Conservation (phyloP, 768 basidiomycete genomes). For the Saitozyma sp. region DNA sequence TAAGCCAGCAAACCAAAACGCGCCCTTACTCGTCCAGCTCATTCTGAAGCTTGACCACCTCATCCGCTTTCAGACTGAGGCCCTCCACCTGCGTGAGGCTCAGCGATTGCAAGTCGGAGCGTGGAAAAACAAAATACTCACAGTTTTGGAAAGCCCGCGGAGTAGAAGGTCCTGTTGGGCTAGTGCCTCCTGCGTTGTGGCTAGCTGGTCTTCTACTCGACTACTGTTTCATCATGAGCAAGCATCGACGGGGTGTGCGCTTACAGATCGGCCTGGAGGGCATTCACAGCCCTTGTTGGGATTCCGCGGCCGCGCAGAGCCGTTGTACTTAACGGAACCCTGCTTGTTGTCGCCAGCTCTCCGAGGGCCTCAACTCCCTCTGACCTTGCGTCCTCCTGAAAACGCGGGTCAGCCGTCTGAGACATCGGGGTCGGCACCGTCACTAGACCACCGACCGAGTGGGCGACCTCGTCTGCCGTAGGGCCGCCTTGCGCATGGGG, state of each 20-base stretch:
- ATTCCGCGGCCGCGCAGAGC: constrained; percentile 69
- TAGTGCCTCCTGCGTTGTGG: constrained; percentile 74
- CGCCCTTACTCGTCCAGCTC: constrained; percentile 83
- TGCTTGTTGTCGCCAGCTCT: constrained; percentile 59
- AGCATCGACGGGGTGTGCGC: constrained; percentile 49
- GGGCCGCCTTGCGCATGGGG: constrained; percentile 76
- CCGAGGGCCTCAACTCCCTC: constrained; percentile 75
- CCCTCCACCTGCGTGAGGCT: constrained; percentile 62
- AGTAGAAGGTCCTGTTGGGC: constrained; percentile 72
- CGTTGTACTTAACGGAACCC: constrained; percentile 57
- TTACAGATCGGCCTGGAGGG: constrained; percentile 79
- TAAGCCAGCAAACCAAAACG: too few relatives aligned
- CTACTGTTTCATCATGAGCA: constrained; percentile 56
- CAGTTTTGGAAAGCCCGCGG: constrained; percentile 71
- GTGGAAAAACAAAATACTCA: too few relatives aligned
- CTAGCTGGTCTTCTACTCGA: constrained; percentile 93
- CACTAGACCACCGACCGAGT: constrained; percentile 57
- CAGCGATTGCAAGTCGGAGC: too few relatives aligned
- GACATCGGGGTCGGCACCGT: too few relatives aligned
- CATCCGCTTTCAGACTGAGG: constrained; percentile 71
- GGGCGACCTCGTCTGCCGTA: constrained; percentile 72
- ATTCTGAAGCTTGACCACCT: constrained; percentile 79
- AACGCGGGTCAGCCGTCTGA: too few relatives aligned
- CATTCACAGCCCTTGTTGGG: constrained; percentile 71
- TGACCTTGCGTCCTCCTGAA: constrained; percentile 68